Evolutionary conservation across 805 yeast genomes (phyloP).

Genomic region (Wickerhamomyces rabaulensis): DNA sequence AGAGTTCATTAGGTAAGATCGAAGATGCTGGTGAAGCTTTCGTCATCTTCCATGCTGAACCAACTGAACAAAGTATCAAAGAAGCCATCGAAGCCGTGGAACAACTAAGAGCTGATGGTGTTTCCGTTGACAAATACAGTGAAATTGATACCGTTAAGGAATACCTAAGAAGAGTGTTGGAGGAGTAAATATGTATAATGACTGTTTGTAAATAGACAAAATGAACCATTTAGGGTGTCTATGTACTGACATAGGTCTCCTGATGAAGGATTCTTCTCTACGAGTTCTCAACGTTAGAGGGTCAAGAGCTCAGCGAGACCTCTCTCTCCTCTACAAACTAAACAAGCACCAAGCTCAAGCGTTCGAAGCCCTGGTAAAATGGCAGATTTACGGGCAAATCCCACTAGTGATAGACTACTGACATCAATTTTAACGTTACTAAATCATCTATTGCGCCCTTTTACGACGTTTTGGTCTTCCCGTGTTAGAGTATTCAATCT

Average conservation of each 20-base stretch:
- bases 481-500: slow-evolving; percentile 21
- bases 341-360: too few species aligned
- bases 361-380: too few species aligned
- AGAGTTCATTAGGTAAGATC: slow-evolving; percentile 32
- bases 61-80: slow-evolving; percentile 32
- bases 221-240: too few species aligned
- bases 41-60: slow-evolving; percentile 41
- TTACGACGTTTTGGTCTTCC: slow-evolving; percentile 27
- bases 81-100: slow-evolving; percentile 37
- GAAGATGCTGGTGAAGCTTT: slow-evolving; percentile 40
- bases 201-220: slow-evolving; percentile 5
- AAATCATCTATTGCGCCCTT: slow-evolving; percentile 2
- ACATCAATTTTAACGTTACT: too few species aligned
- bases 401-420: too few species aligned
- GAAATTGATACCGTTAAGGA: slow-evolving; percentile 31
- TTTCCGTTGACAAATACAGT: slow-evolving; percentile 26
- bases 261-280: too few species aligned
- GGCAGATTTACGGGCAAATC: too few species aligned
- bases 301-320: too few species aligned
- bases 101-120: slow-evolving; percentile 40
- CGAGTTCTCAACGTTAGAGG: too few species aligned
- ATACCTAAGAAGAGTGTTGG: slow-evolving; percentile 17
- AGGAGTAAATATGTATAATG: slow-evolving; percentile 4
- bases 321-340: too few species aligned
- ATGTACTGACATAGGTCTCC: too few species aligned